A percentile compares a stretch with the other conserved stretches of the same genome.
phyloP scores from a whole-genome alignment of 768 basidiomycete species.

The Suillus americanus region DNA sequence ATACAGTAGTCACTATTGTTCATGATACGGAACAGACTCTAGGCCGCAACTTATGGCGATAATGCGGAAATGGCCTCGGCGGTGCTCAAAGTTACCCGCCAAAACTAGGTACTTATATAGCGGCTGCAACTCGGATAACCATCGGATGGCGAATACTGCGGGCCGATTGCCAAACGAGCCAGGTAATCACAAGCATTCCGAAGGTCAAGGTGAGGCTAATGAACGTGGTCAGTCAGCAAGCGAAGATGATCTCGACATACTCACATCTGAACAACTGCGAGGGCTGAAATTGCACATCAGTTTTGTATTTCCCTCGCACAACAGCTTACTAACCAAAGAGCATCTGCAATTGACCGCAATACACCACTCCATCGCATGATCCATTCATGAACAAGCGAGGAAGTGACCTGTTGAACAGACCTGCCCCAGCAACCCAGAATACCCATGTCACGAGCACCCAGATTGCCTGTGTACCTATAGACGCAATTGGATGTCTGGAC shows the following conservation, averaged over 20 bases:
- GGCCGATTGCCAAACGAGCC: slow-evolving; percentile 54
- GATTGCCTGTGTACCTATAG: slow-evolving; percentile 57
- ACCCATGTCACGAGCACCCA: slow-evolving; percentile 62
- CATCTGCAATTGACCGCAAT: slow-evolving; percentile 56
- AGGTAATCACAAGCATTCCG: slow-evolving; percentile 47
- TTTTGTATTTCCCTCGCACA: background rate
- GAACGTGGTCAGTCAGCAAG: slow-evolving; percentile 13
- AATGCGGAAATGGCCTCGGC: slow-evolving; percentile 1
- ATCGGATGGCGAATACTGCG: slow-evolving; percentile 35
- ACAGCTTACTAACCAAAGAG: slow-evolving; percentile 47
- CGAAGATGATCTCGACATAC: slow-evolving; percentile 17
- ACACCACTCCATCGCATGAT: slow-evolving; percentile 43
- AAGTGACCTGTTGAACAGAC: slow-evolving; percentile 48
- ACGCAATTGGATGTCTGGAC: slow-evolving; percentile 52
- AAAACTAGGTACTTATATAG: background rate
- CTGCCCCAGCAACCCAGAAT: slow-evolving; percentile 59
- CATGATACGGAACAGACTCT: background rate
- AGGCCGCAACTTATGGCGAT: background rate
- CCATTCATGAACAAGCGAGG: slow-evolving; percentile 42
- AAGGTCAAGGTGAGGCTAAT: slow-evolving; percentile 45
- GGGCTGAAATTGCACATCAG: slow-evolving; percentile 28
- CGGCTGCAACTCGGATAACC: slow-evolving; percentile 19
- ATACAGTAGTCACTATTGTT: background rate
- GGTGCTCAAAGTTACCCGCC: background rate
- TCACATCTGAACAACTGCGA: slow-evolving; percentile 56